These are phyloP conservation scores for Syzygium jambos DNA, from an alignment of 345 rosid genomes.

Conservation along the genomic window DNA sequence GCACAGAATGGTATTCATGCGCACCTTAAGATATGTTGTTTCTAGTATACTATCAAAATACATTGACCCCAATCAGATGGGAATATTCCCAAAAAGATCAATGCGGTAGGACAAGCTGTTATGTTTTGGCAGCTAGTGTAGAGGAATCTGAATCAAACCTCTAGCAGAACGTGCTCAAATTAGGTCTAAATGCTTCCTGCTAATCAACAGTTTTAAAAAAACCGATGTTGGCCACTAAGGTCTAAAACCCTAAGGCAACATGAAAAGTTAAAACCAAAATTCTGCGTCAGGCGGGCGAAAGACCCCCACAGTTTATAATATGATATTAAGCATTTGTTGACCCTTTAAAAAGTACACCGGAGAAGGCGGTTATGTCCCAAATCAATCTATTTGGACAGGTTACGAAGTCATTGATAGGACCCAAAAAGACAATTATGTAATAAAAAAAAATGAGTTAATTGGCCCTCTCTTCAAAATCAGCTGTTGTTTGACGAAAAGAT, in stretches of 20 bases:
- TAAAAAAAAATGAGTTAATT: not conserved
- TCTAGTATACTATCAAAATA: not conserved
- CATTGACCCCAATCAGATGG: not conserved
- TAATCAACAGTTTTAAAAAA: not conserved
- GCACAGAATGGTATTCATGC: too few relatives aligned
- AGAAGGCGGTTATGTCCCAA: not conserved
- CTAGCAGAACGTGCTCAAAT: not conserved
- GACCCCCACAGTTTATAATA: not conserved
- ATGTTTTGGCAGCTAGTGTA: not conserved
- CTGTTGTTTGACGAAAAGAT: not conserved
- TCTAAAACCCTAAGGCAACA: not conserved
- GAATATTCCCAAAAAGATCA: not conserved
- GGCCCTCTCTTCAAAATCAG: not conserved
- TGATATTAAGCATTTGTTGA: not conserved
- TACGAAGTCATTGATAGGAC: not conserved
- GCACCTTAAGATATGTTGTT: not conserved
- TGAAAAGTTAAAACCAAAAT: not conserved
- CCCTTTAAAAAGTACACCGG: not conserved
- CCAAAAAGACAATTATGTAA: not conserved
- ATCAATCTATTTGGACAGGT: not conserved
- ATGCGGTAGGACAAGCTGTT: not conserved
- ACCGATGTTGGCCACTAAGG: not conserved
- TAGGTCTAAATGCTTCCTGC: not conserved
- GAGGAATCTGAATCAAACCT: not conserved
- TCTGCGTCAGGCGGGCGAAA: not conserved